Base-by-base conservation (phyloP, 2,329 filamentous ascomycete species). In the Hymenoscyphus salicellus region DNA sequence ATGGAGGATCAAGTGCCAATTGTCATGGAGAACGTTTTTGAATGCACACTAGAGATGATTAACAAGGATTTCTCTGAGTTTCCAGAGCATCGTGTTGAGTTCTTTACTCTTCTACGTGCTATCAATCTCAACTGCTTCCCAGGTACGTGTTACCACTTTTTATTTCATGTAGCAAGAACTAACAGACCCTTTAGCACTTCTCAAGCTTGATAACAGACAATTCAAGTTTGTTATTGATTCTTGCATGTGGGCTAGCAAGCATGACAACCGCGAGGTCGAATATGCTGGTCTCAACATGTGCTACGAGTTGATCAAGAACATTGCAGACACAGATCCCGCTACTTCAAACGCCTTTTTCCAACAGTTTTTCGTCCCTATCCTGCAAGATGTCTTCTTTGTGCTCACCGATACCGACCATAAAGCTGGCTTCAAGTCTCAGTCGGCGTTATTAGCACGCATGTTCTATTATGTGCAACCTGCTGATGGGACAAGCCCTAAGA, bases 21-120 rank as follows among this genome's bases (percentile, higher is more conserved):
- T 58, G 98, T 99, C 75, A 97, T 99, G 91, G 93, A 98, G 78
- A 96, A 94, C 71, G 92, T 99, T 30, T 99, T 99, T 74, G 94
- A 98, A 78, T 98, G 94, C 82, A 99, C 95, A 2, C 83, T 99
- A 63, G 93, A 97, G 74, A 99, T 99, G 95, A 99, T 99, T 81
- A 99, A 98, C 86, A 99, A 99, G 81, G 95, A 99, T 79, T 99
- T 99, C 79, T 97, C 96, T 57, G 95, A 99, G 76, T 99, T 96
- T 78, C 95, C 95, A 0, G 95, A 99, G 78, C 95, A 99, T 77
- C 90, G 96, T 64, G 95, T 99, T n/a, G 94, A 98, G 78, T 99
- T 99, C 79, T 99, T 99, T 85, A 97, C 97, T 79, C 86, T 99
- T 28, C 84, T 99, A 43, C 87, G 96, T 71, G 92, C 94, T 16